These are phyloP conservation scores for Actinomucor elegans DNA, from an alignment of 371 early-diverging fungal species.

Conservation along the genomic window DNA sequence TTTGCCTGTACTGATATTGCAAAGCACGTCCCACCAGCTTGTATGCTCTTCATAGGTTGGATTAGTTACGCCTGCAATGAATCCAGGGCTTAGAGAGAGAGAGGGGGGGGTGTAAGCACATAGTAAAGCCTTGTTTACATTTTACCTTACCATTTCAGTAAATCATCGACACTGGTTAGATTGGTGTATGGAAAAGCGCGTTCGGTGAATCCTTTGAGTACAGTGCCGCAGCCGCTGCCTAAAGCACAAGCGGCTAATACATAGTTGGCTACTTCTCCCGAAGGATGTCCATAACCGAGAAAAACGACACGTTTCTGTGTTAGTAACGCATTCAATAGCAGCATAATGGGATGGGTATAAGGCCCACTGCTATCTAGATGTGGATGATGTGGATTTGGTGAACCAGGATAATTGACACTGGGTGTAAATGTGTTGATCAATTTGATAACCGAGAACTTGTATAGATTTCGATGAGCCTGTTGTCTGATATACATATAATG, in stretches of 20 bases:
- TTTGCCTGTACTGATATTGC: conserved; percentile 89
- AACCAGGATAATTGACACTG: conserved; percentile 41
- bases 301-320: conserved; percentile 94
- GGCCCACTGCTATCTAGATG: conserved; percentile 84
- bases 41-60: conserved; percentile 91
- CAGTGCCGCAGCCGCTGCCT: conserved; percentile 86
- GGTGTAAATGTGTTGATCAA: conserved; percentile 72
- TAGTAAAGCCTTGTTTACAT: no score
- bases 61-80: conserved; percentile 96
- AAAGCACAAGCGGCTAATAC: conserved; percentile 91
- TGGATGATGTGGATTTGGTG: conserved; percentile 77
- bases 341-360: conserved; percentile 81
- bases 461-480: conserved; percentile 13
- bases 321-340: conserved; percentile 85
- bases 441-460: conserved; percentile 77
- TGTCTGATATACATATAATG: neutral
- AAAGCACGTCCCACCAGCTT: conserved; percentile 95
- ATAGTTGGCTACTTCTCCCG: conserved; percentile 91
- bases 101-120: no score
- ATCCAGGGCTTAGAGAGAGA: conserved; percentile 69
- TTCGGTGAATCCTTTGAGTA: conserved; percentile 84
- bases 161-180: conserved; percentile 80
- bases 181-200: conserved; percentile 92
- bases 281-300: conserved; percentile 86
- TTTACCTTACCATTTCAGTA: conserved; percentile 77